These are phyloP conservation scores for Arthrobotrys pseudoclavata DNA, from an alignment of 2,329 filamentous ascomycete genomes.

Conservation along the genomic window DNA sequence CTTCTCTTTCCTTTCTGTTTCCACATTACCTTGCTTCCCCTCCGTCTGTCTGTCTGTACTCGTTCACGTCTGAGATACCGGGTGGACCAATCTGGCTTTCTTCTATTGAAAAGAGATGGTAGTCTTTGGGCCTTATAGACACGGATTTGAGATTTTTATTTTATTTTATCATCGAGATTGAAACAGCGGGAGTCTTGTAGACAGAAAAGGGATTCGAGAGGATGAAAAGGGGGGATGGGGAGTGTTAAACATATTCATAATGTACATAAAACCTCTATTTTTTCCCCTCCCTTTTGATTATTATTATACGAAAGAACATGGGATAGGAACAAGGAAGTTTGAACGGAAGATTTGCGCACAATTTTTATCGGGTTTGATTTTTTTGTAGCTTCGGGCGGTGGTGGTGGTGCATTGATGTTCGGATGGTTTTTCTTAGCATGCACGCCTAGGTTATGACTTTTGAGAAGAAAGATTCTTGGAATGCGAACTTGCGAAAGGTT, in stretches of 20 bases:
- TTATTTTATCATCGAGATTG: slow-evolving; percentile 11
- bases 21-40: slow-evolving; percentile 17
- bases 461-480: too few species aligned
- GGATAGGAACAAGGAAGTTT: slow-evolving; percentile 9
- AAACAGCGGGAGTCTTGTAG: slow-evolving; percentile 20
- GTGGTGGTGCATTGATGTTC: too few species aligned
- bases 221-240: background rate
- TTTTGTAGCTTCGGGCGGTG: background rate
- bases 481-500: background rate
- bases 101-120: slow-evolving; percentile 26
- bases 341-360: background rate
- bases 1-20: slow-evolving; percentile 17
- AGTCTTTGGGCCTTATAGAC: slow-evolving; percentile 9
- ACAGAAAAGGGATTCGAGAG: slow-evolving; percentile 11
- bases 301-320: slow-evolving; percentile 8
- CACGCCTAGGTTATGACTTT: too few species aligned
- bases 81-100: slow-evolving; percentile 16
- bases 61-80: slow-evolving; percentile 16
- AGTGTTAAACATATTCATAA: slow-evolving; percentile 8
- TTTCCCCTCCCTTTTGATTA: background rate
- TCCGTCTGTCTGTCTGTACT: slow-evolving; percentile 4
- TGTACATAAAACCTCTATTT: slow-evolving; percentile 19
- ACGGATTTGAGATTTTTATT: background rate
- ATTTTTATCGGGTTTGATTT: too few species aligned
- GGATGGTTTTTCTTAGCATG: too few species aligned